These are phyloP conservation scores for Uromyces viciae-fabae DNA, from an alignment of 1,284 basidiomycete species.

Conservation along the genomic window DNA sequence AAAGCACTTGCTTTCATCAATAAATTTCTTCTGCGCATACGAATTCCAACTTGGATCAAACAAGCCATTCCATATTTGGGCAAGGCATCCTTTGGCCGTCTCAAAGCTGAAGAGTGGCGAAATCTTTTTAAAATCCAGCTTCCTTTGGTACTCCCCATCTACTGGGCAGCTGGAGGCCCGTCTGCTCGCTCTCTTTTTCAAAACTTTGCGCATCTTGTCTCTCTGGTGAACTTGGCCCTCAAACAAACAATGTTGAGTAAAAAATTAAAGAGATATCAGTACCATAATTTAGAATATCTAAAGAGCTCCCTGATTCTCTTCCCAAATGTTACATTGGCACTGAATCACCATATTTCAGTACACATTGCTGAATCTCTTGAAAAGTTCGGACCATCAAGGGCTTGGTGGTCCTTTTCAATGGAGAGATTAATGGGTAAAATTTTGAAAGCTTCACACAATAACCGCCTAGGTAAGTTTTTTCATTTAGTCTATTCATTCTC, in stretches of 20 bases:
- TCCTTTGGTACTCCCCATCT: not conserved
- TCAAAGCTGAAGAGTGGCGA: slow-evolving; percentile 46
- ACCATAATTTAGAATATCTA: not conserved
- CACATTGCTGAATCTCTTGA: not conserved
- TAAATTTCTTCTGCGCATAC: not conserved
- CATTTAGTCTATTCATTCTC: not conserved
- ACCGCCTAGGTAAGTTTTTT: not conserved
- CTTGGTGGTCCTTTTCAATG: slow-evolving; percentile 10
- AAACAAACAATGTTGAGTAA: not conserved
- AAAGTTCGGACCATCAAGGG: not conserved
- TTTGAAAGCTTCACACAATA: not conserved
- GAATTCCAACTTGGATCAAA: slow-evolving; percentile 6
- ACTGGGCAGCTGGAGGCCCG: not conserved
- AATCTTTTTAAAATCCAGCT: slow-evolving; percentile 27
- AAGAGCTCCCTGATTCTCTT: not conserved
- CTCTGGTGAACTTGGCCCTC: not conserved
- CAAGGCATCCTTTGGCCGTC: slow-evolving; percentile 23
- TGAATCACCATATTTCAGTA: not conserved
- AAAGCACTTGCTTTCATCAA: not conserved
- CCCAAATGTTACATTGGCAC: not conserved
- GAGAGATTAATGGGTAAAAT: not conserved
- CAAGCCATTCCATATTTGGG: slow-evolving; percentile 26
- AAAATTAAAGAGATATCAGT: not conserved
- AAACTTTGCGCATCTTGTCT: not conserved
- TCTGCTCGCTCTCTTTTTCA: not conserved